Base-by-base conservation (phyloP, 768 basidiomycete genomes). In the Galerina marginata region DNA sequence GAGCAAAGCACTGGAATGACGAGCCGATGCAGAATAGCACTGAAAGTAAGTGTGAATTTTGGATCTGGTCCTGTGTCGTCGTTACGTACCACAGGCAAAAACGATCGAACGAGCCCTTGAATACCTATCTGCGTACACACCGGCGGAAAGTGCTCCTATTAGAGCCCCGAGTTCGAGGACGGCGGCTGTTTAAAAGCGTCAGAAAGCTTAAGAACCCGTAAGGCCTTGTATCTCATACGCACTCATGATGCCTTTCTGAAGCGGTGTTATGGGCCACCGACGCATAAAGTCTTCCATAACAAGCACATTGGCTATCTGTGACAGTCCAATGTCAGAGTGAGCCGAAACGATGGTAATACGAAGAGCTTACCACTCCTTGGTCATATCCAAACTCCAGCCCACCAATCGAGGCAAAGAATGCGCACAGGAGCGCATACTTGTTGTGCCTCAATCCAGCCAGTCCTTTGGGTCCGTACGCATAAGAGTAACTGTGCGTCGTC, bases 331-430 rank as follows among this genome's bases (percentile, higher is more conserved):
- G 25, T 52, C 37, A 33, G 25, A 20, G 7, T 5, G 16, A 44
- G 12, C 4, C 1, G 2, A 40, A 40, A 38, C 6, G 42, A 16
- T 9, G 20, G 25, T 14, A 38, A 6, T 25, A 16, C 39, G 20
- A 9, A 37, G 1, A 0, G 73, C 76, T 46, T 65, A 82, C 82
- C 49, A 93, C 92, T 39, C 91, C 91, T 68, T 93, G 91, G 66
- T 92, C 91, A 68, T 93, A 93, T 9, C 91, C 91, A 71, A 93
- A 93, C 12, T 88, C 85, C 57, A 92, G 69, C 0, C 91, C 91
- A 1, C 91, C 91, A 65, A 93, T 83, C 9, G 87, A 89, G 0
- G 88, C 91, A 63, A 92, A 91, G 49, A 88, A 75, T 4, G 88
- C 90, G 61, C 90, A 92, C 1, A 85, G 74, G 7, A 88, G 72